phyloP scores from a whole-genome alignment of 495 filamentous ascomycete species.

The Aspergillus haitiensis region DNA sequence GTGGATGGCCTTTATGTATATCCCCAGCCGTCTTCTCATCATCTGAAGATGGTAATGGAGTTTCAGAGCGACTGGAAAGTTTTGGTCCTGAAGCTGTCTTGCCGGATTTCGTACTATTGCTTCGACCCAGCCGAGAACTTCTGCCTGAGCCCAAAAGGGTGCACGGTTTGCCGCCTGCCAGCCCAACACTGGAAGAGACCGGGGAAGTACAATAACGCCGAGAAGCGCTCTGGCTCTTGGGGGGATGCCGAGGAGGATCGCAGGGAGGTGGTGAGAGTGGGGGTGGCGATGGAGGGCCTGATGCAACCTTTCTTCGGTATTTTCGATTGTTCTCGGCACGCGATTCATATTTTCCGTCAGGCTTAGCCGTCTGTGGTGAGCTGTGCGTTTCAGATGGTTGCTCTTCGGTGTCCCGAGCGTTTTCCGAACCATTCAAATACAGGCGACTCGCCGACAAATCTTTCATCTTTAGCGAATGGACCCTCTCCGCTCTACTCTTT shows the following conservation, averaged over 20 bases:
- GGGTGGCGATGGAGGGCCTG: conserved; percentile 36
- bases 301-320: conserved; percentile 28
- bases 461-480: conserved; percentile 29
- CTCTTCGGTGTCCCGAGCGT: conserved; percentile 6
- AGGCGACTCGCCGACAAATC: conserved; percentile 27
- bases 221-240: conserved; percentile 9
- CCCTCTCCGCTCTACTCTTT: conserved; percentile 26
- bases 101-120: conserved; percentile 33
- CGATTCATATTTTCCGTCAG: neutral
- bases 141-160: conserved; percentile 21
- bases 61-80: conserved; percentile 27
- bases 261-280: conserved; percentile 33
- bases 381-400: conserved; percentile 6
- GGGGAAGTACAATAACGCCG: conserved; percentile 28
- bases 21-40: conserved; percentile 38
- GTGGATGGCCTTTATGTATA: conserved; percentile 16
- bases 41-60: conserved; percentile 45
- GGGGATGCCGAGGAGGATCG: conserved; percentile 24
- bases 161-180: conserved; percentile 12
- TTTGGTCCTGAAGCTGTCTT: conserved; percentile 27
- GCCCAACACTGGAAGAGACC: neutral
- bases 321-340: neutral
- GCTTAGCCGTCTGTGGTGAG: neutral
- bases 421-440: conserved; percentile 15
- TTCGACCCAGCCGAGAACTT: conserved; percentile 26